Base-by-base conservation (phyloP, 2,329 filamentous ascomycete species). In the Lecanicillium sp. region DNA sequence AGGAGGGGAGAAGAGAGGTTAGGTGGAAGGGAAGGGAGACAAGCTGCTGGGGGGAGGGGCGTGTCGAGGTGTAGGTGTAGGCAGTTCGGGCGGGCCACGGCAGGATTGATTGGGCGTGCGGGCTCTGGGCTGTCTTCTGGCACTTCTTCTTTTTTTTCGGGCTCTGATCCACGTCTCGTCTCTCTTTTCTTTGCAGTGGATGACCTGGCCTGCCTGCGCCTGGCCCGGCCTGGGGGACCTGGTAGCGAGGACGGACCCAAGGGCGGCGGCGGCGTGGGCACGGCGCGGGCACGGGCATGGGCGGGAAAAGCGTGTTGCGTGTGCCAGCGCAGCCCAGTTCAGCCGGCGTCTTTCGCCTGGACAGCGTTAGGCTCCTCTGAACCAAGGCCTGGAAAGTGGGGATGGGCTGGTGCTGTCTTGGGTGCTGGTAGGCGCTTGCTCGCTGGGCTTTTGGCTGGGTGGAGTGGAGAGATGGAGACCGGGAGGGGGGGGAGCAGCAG, bases 31-130 rank as follows among this genome's bases (percentile, higher is more conserved):
- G 38, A 42, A 34, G 43, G 35, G 41, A 27, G 44, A 37, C 36
- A 36, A 37, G 39, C 29, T 35, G 43, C 32, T 39, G 37, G 43
- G 37, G 45, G 47, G 46, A 46, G 47, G 41, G 42, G 48, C 37
- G 49, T 41, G 52, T 50, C 49, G 44, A 48, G 49, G 46, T 43
- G 48, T 33, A 25, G 18, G 14, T 29, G 14, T 17, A 18, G 29
- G 29, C 29, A 30, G 11, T 30, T 30, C n/a, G 45, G 43, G 46
- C 46, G 41, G 42, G 40, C 40, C 43, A 46, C 40, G 42, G 44
- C 41, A 45, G 47, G 30, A 14, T 17, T 20, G n/a, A n/a, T 35
- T n/a, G 33, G 20, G 22, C 22, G n/a, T n/a, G 38, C 42, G 33
- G 48, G 14, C 28, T 10, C 4, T 40, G 18, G n/a, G 39, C 17